These are phyloP conservation scores for Arabidopsis thaliana DNA, from an alignment of 345 rosid species.

Conservation along the genomic window TAIR10.1 NC_003070.9:29779501-29780000, in stretches of 20 bases:
- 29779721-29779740: slow-evolving; percentile 3
- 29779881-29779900: slow-evolving; percentile 68
- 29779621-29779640: not conserved
- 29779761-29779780: not conserved
- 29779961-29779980: slow-evolving; percentile 78
- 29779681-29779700: not conserved
- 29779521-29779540: not conserved
- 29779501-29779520: too few species aligned
- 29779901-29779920: slow-evolving; percentile 45
- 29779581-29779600: slow-evolving; percentile 31
- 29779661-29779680: not conserved
- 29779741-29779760: not conserved
- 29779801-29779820: slow-evolving; percentile 19
- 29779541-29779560: slow-evolving; percentile 26
- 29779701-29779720: not conserved
- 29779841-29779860: slow-evolving; percentile 15
- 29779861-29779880: slow-evolving; percentile 77
- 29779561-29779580: slow-evolving; percentile 33
- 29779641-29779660: not conserved
- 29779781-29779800: not conserved
- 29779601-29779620: slow-evolving; percentile 1
- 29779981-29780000: slow-evolving; percentile 81
- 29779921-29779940: slow-evolving; percentile 67
- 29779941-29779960: slow-evolving; percentile 79
- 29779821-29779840: slow-evolving; percentile 44